Conservation (phyloP, 2,329 filamentous ascomycete genomes). For the Furcasterigmium furcatum region DNA sequence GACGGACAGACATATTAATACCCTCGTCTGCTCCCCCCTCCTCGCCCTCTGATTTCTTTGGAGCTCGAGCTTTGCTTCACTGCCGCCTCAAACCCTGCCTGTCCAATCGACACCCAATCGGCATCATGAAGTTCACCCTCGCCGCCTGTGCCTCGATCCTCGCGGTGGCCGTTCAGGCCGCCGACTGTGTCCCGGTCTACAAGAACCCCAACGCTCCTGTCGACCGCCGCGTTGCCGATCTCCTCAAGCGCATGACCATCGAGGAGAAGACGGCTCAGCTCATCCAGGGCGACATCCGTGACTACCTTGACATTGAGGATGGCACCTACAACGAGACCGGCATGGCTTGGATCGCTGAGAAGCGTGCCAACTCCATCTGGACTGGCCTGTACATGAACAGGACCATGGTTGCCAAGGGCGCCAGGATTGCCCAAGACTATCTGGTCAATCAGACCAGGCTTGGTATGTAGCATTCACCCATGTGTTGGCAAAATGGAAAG, state of each 20-base stretch:
- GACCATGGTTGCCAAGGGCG: slow-evolving; percentile 58
- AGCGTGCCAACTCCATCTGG: slow-evolving; percentile 67
- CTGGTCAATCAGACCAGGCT: slow-evolving; percentile 45
- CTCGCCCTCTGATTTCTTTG: background rate
- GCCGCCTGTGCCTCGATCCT: slow-evolving; percentile 17
- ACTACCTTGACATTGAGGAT: slow-evolving; percentile 69
- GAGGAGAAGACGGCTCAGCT: slow-evolving; percentile 71
- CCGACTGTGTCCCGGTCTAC: slow-evolving; percentile 42
- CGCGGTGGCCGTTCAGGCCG: slow-evolving; percentile 16
- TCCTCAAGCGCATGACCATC: slow-evolving; percentile 70
- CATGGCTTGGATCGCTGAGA: slow-evolving; percentile 62
- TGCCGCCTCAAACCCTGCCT: background rate
- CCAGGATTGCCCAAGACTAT: slow-evolving; percentile 67
- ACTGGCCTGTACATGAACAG: slow-evolving; percentile 66
- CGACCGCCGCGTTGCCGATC: slow-evolving; percentile 62
- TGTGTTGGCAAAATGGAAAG: background rate
- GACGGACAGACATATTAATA: slow-evolving; percentile 12
- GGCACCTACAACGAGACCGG: slow-evolving; percentile 66
- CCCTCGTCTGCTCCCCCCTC: slow-evolving; percentile 5
- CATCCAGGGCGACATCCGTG: slow-evolving; percentile 66
- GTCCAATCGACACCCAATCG: background rate
- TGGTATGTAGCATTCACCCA: slow-evolving; percentile 15
- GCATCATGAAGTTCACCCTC: slow-evolving; percentile 24
- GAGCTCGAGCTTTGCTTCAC: slow-evolving; percentile 8
- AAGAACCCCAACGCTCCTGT: slow-evolving; percentile 61